Evolutionary conservation across 1,284 basidiomycete species (phyloP).

Genomic region (Ceratobasidium sp.): DNA sequence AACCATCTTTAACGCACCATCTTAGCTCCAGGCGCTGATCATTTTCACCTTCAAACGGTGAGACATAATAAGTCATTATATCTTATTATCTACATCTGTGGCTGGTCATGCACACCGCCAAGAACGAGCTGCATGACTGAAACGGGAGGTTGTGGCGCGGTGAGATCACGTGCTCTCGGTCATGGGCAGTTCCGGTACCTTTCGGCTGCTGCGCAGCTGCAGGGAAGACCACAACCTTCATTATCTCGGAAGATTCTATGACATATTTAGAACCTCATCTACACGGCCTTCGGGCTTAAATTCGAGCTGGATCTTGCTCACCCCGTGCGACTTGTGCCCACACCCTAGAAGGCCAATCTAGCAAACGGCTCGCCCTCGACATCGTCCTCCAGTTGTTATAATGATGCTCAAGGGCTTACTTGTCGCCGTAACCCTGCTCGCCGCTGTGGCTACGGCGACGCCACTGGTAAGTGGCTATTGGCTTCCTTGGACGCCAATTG

Average conservation of each 20-base stretch:
- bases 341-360: background rate
- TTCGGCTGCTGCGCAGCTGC: conserved; percentile 8
- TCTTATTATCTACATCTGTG: no score
- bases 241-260: conserved; percentile 2
- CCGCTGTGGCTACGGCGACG: background rate
- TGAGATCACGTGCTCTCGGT: background rate
- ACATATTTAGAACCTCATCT: background rate
- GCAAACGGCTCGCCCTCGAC: background rate
- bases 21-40: no score
- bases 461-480: conserved; percentile 9
- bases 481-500: background rate
- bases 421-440: background rate
- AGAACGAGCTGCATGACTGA: no score
- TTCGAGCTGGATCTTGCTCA: background rate
- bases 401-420: conserved; percentile 11
- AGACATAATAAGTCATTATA: no score
- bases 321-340: background rate
- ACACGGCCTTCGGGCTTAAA: background rate
- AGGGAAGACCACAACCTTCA: background rate
- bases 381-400: background rate
- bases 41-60: no score
- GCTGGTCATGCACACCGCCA: no score
- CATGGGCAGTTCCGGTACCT: background rate
- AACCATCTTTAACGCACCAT: no score
- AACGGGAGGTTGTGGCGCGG: no score